A percentile compares a stretch with the other conserved stretches of the same genome.
These are phyloP conservation scores for Candida alai DNA, from an alignment of 805 yeast species.

Conservation along the genomic window DNA sequence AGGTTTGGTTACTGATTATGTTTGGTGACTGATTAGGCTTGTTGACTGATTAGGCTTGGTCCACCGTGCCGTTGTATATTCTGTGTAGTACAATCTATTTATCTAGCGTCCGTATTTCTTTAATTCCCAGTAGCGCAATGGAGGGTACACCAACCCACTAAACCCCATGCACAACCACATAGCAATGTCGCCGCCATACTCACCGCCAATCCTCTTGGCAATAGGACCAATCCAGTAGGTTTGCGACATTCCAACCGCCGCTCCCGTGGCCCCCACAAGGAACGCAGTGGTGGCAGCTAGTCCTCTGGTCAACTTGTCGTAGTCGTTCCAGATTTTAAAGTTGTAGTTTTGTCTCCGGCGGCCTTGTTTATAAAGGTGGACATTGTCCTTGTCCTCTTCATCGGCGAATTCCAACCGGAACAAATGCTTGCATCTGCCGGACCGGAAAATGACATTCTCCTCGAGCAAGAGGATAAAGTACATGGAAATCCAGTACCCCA, in stretches of 20 bases:
- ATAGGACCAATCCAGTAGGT: conserved; percentile 78
- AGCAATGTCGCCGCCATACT: conserved; percentile 74
- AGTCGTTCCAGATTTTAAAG: conserved; percentile 72
- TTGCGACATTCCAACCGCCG: conserved; percentile 84
- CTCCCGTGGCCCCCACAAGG: conserved; percentile 71
- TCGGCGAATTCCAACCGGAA: conserved; percentile 27
- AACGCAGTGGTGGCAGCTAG: conserved; percentile 67
- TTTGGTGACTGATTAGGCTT: neutral
- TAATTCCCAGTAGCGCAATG: conserved; percentile 61
- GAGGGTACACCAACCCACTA: conserved; percentile 61
- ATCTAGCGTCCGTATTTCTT: conserved; percentile 35
- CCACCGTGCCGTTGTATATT: no score
- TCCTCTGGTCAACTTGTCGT: conserved; percentile 58
- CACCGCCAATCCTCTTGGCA: conserved; percentile 59
- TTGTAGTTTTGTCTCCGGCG: conserved; percentile 49
- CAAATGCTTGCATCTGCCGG: conserved; percentile 31
- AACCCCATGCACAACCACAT: conserved; percentile 76
- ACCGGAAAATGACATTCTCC: conserved; percentile 71
- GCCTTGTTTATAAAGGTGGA: conserved; percentile 18
- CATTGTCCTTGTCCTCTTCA: neutral
- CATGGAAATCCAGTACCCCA: conserved; percentile 87
- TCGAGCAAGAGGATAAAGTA: conserved; percentile 68
- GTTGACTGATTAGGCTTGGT: neutral
- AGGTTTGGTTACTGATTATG: conserved; percentile 2
- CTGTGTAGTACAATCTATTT: neutral